Evolutionary conservation across 768 basidiomycete species (phyloP).

Genomic region (Tulasnella sp.): DNA sequence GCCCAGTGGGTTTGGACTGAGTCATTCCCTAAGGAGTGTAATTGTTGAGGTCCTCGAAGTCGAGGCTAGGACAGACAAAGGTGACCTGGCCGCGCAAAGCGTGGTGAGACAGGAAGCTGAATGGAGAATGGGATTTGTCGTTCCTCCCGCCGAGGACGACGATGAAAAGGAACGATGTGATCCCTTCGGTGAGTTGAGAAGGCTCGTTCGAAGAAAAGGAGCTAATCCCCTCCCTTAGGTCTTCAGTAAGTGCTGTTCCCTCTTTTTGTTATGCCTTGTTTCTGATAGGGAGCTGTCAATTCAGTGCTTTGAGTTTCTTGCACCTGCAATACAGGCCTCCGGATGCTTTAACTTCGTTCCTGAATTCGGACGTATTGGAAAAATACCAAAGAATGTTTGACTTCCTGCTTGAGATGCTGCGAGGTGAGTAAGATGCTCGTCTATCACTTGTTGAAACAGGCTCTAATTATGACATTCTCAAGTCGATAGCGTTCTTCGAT

Average conservation of each 20-base stretch:
- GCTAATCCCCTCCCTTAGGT: conserved; percentile 24
- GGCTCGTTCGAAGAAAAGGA: neutral
- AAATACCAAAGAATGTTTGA: conserved; percentile 83
- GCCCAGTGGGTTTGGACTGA: conserved; percentile 75
- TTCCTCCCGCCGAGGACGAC: conserved; percentile 53
- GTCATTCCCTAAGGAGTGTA: conserved; percentile 74
- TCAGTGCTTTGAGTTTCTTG: conserved; percentile 78
- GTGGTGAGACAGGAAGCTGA: conserved; percentile 29
- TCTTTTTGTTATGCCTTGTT: neutral
- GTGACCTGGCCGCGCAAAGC: conserved; percentile 8
- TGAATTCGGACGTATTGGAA: conserved; percentile 60
- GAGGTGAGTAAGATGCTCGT: conserved; percentile 45
- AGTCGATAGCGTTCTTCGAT: conserved; percentile 54
- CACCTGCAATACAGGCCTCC: conserved; percentile 90
- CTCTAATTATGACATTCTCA: conserved; percentile 54
- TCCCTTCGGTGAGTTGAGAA: conserved; percentile 56
- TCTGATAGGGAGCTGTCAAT: conserved; percentile 6
- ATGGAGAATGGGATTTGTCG: conserved; percentile 63
- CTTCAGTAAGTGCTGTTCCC: conserved; percentile 39
- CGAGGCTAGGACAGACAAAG: conserved; percentile 1
- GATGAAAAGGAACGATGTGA: conserved; percentile 56
- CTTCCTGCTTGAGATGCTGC: conserved; percentile 65
- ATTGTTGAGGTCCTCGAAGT: conserved; percentile 69
- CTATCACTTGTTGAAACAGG: conserved; percentile 38
- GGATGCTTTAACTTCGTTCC: conserved; percentile 60